These are phyloP conservation scores for Xylaria hypoxylon DNA, from an alignment of 2,329 filamentous ascomycete species.

Conservation along the genomic window DNA sequence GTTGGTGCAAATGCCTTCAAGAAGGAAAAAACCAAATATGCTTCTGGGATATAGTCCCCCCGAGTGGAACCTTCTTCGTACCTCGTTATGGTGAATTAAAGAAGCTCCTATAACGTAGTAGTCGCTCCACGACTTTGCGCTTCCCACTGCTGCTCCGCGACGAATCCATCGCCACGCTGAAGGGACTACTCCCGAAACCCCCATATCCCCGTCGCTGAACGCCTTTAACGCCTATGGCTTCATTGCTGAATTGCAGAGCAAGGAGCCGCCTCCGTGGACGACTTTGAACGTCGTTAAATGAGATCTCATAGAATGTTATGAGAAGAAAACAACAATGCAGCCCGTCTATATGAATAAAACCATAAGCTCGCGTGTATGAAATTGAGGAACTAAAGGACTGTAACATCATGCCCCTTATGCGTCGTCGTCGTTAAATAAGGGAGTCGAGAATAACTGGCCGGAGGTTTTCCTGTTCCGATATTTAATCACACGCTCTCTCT, in stretches of 20 bases:
- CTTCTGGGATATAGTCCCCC: slow-evolving; percentile 6
- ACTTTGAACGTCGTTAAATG: slow-evolving; percentile 15
- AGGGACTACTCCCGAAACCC: slow-evolving; percentile 2
- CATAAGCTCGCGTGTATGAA: neutral
- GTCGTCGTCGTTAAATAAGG: slow-evolving; percentile 3
- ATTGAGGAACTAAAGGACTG: slow-evolving; percentile 19
- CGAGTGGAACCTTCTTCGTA: slow-evolving; percentile 3
- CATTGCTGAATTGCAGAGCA: slow-evolving; percentile 20
- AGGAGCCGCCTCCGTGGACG: slow-evolving; percentile 10
- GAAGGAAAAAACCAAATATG: slow-evolving; percentile 14
- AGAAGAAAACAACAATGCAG: slow-evolving; percentile 23
- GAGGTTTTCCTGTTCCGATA: neutral
- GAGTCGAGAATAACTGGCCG: neutral
- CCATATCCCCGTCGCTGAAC: slow-evolving; percentile 6
- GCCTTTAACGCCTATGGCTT: slow-evolving; percentile 28
- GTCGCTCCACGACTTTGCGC: neutral
- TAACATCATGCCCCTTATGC: slow-evolving; percentile 8
- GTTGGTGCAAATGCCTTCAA: slow-evolving; percentile 27
- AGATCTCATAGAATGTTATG: slow-evolving; percentile 16
- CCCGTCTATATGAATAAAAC: slow-evolving; percentile 34
- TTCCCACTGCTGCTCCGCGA: slow-evolving; percentile 6
- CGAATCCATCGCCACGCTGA: slow-evolving; percentile 1
- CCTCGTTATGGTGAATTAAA: slow-evolving; percentile 12
- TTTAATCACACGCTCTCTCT: neutral
- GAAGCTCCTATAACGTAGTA: slow-evolving; percentile 11